Base-by-base conservation (phyloP, 2,329 filamentous ascomycete species). In the Paracamarosporium sp. region DNA sequence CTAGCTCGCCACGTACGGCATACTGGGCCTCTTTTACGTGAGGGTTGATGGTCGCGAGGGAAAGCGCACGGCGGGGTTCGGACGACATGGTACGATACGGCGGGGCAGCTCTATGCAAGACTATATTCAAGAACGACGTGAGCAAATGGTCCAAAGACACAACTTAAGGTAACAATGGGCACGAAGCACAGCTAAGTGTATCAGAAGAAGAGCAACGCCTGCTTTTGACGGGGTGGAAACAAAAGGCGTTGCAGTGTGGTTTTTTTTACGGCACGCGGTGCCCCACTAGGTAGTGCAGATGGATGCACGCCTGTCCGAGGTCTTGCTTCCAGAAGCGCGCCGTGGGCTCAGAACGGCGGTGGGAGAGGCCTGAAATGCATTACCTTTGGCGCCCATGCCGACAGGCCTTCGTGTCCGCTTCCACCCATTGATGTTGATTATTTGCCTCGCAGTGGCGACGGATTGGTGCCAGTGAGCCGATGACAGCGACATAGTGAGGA, bases 1-100 rank as follows among this genome's bases (percentile, higher is more conserved):
- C 94, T 63, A 99, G 87, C 80, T 98, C 95, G 73, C 95, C 95
- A 69, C 95, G 92, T 55, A 99, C 95, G 67, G 95, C 95, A 82
- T 99, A 99, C 81, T 97, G 89, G 73, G 95, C 95, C 61, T 88
- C 87, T 75, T 89, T 88, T 65, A 98, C 86, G 77, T 95, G 86
- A 48, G 88, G 91, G 82, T 98, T 99, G 84, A 99, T 96, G 82
- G 95, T 97, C 78, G 92, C 84, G 71, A 91, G 83, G 70, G 85
- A 90, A 68, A 99, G 83, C 57, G 82, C 81, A 47, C 65, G 68
- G 58, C 62, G 65, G 50, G 68, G 65, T 44, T 53, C 22, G 58
- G 82, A 77, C 47, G 81, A 77, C 79, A 85, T 80, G 66, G 71
- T 78, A 66, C 80, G 79, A 43, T 27, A 44, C 33, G 62, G 60